A percentile compares a stretch with the other conserved stretches of the same genome.
phyloP scores from a whole-genome alignment of 2,329 filamentous ascomycete genomes.

The Mycosphaerella sp. region DNA sequence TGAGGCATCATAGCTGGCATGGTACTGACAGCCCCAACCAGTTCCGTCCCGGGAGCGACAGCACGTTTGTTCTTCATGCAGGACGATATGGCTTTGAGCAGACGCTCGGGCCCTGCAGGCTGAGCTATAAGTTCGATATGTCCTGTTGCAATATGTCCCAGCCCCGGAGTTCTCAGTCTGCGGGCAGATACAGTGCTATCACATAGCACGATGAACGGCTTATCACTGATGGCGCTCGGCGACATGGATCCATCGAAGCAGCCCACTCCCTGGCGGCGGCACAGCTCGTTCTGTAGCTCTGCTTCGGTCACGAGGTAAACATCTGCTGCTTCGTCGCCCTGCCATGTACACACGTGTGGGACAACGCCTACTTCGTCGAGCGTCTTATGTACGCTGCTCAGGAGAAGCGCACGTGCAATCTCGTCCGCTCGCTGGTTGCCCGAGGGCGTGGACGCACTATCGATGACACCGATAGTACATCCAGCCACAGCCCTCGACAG shows the following conservation, averaged over 20 bases:
- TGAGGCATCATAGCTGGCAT: constrained; percentile 14
- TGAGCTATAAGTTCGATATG: constrained; percentile 26
- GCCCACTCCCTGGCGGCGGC: constrained; percentile 13
- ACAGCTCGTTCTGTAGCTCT: constrained; percentile 18
- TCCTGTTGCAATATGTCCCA: constrained; percentile 19
- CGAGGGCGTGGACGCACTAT: constrained; percentile 18
- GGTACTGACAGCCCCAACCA: constrained; percentile 14
- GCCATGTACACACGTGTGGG: constrained; percentile 15
- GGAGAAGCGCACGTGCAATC: constrained; percentile 17
- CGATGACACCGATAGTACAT: constrained; percentile 17
- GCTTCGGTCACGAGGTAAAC: constrained; percentile 24
- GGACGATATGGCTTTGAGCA: constrained; percentile 21
- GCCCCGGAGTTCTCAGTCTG: constrained; percentile 18
- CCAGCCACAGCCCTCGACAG: constrained; percentile 14
- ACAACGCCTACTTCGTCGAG: constrained; percentile 21
- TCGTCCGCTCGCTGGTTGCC: constrained; percentile 15
- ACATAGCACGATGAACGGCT: constrained; percentile 25
- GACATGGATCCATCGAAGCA: constrained; percentile 15
- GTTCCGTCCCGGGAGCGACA: neutral
- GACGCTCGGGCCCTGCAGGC: constrained; percentile 23
- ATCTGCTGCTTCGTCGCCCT: constrained; percentile 20
- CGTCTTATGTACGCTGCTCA: constrained; percentile 18
- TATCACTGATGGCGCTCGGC: constrained; percentile 18
- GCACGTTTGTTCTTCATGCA: constrained; percentile 17
- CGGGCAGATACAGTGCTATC: constrained; percentile 25